A percentile compares a stretch with the other conserved stretches of the same genome.
phyloP scores from a whole-genome alignment of 257 asterid genomes.

The Plantago ovata region DNA sequence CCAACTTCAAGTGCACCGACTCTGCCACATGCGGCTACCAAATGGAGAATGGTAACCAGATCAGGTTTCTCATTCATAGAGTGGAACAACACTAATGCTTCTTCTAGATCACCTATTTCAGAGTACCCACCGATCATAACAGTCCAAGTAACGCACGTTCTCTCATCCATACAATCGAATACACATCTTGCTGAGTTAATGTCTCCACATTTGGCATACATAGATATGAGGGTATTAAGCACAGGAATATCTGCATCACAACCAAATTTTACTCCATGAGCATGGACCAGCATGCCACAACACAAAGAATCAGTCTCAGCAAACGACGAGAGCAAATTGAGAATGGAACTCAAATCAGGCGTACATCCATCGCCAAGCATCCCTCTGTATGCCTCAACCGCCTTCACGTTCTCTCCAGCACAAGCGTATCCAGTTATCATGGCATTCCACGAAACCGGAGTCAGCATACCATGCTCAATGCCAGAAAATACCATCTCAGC shows the following conservation, averaged over 20 bases:
- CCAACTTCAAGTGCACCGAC: slow-evolving; percentile 65
- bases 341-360: slow-evolving; percentile 65
- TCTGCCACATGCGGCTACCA: slow-evolving; percentile 63
- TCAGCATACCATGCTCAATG: slow-evolving; percentile 27
- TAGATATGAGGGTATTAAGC: slow-evolving; percentile 54
- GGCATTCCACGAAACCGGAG: slow-evolving; percentile 69
- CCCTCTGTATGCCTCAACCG: slow-evolving; percentile 31
- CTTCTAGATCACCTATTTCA: slow-evolving; percentile 47
- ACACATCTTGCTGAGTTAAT: slow-evolving; percentile 39
- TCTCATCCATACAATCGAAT: slow-evolving; percentile 40
- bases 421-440: slow-evolving; percentile 51
- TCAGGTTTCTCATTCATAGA: slow-evolving; percentile 69
- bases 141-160: slow-evolving; percentile 67
- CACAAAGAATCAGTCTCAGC: slow-evolving; percentile 32
- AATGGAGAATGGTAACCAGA: slow-evolving; percentile 45
- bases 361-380: slow-evolving; percentile 41
- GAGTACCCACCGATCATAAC: slow-evolving; percentile 62
- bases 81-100: slow-evolving; percentile 41
- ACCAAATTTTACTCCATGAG: slow-evolving; percentile 41
- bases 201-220: slow-evolving; percentile 66
- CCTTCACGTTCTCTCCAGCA: slow-evolving; percentile 39
- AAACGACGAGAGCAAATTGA: slow-evolving; percentile 52
- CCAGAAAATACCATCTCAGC: slow-evolving; percentile 42
- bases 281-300: slow-evolving; percentile 46
- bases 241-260: slow-evolving; percentile 37